These are phyloP conservation scores for Penicillium canescens DNA, from an alignment of 495 filamentous ascomycete species.

Conservation along the genomic window DNA sequence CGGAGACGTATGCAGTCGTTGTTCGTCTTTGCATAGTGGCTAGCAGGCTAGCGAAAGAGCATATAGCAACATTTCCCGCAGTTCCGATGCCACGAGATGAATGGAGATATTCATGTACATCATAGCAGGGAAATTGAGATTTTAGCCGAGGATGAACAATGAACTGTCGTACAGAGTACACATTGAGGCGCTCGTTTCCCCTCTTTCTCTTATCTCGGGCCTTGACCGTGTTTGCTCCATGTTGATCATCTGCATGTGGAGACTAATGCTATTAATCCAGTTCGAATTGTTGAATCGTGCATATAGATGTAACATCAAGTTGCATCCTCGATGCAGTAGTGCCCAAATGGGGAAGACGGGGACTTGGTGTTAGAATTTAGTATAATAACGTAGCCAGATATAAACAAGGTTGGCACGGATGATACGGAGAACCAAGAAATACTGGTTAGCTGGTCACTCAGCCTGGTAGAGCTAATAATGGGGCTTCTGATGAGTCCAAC, in stretches of 20 bases:
- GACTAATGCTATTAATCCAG: not conserved
- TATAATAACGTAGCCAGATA: not conserved
- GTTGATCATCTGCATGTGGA: not conserved
- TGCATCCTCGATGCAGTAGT: slow-evolving; percentile 4
- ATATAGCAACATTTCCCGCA: not conserved
- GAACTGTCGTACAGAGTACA: not conserved
- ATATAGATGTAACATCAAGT: slow-evolving; percentile 7
- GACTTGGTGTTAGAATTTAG: not conserved
- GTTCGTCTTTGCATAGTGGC: no score
- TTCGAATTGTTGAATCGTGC: not conserved
- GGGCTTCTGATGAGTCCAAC: no score
- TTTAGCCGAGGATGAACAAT: not conserved
- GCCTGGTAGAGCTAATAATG: not conserved
- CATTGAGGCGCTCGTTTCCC: not conserved
- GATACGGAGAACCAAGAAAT: not conserved
- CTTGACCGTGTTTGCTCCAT: not conserved
- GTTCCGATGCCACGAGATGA: not conserved
- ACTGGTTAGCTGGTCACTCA: not conserved
- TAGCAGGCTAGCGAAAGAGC: not conserved
- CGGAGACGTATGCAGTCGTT: no score
- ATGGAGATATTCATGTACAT: not conserved
- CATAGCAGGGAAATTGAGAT: not conserved
- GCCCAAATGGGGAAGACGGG: not conserved
- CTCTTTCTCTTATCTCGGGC: not conserved
- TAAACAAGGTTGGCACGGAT: not conserved